Conservation (phyloP, 2,329 filamentous ascomycete species). For the Hypomyces perniciosus region DNA sequence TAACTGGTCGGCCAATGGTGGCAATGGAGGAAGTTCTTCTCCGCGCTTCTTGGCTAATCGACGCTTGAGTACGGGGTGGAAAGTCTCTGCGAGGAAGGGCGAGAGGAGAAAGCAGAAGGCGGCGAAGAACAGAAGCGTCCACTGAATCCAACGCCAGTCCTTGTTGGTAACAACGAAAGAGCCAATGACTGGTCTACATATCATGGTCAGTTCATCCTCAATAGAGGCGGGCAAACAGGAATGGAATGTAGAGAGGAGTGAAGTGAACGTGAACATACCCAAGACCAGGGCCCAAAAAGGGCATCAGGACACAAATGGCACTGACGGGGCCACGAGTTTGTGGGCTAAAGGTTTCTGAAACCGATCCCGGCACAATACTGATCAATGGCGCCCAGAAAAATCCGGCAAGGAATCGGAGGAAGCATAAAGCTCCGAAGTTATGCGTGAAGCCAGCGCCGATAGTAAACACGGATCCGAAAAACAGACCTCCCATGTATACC, state of each 20-base stretch:
- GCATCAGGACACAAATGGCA: constrained; percentile 43
- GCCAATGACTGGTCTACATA: constrained; percentile 39
- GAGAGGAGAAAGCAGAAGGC: constrained; percentile 30
- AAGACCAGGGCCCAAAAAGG: constrained; percentile 47
- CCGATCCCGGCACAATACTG: constrained; percentile 43
- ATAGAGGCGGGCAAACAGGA: neutral
- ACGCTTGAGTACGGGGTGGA: constrained; percentile 44
- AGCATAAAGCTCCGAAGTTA: constrained; percentile 43
- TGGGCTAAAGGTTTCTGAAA: constrained; percentile 43
- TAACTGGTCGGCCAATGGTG: constrained; percentile 22
- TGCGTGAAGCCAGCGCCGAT: constrained; percentile 48
- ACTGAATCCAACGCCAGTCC: constrained; percentile 50
- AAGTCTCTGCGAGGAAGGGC: constrained; percentile 48
- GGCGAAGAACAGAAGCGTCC: constrained; percentile 42
- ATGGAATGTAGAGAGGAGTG: neutral
- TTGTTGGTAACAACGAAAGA: constrained; percentile 40
- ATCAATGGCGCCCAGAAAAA: constrained; percentile 45
- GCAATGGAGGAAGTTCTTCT: constrained; percentile 18
- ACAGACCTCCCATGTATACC: constrained; percentile 43
- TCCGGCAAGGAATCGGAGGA: constrained; percentile 52
- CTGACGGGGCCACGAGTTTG: constrained; percentile 37
- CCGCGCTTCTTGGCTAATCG: constrained; percentile 32
- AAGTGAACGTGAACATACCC: constrained; percentile 31
- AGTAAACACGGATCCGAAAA: constrained; percentile 48
- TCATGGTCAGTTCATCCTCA: neutral